Evolutionary conservation across 1,284 basidiomycete species (phyloP).

Genomic region (Ustilago tritici): DNA sequence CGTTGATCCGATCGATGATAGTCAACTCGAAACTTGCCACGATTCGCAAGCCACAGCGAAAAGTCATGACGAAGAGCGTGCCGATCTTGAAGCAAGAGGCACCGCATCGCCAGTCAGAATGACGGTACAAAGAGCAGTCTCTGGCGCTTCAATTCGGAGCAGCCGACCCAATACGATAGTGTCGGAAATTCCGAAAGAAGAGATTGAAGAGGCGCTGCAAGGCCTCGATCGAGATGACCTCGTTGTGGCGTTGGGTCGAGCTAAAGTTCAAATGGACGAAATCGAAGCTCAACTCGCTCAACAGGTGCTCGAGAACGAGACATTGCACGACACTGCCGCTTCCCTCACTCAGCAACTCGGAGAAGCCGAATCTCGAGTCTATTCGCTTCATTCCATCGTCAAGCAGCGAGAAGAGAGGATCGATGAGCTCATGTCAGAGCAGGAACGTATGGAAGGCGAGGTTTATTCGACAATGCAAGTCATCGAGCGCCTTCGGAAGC

Average conservation of each 20-base stretch:
- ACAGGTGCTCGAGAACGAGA: slow-evolving; percentile 48
- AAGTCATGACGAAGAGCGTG: slow-evolving; percentile 12
- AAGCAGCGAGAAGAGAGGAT: slow-evolving; percentile 57
- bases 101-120: slow-evolving; percentile 32
- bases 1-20: neutral
- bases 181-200: slow-evolving; percentile 56
- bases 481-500: slow-evolving; percentile 56
- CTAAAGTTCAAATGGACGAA: slow-evolving; percentile 62
- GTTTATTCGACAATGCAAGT: slow-evolving; percentile 52
- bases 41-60: slow-evolving; percentile 24
- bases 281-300: slow-evolving; percentile 52
- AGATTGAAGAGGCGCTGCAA: slow-evolving; percentile 57
- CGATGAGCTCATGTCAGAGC: slow-evolving; percentile 60
- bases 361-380: slow-evolving; percentile 28
- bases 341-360: slow-evolving; percentile 39
- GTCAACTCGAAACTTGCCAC: slow-evolving; percentile 12
- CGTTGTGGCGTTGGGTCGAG: slow-evolving; percentile 55
- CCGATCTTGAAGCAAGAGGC: slow-evolving; percentile 36
- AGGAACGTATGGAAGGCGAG: slow-evolving; percentile 59
- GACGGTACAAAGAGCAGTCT: slow-evolving; percentile 29
- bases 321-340: slow-evolving; percentile 39
- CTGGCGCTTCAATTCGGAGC: slow-evolving; percentile 31
- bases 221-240: slow-evolving; percentile 56
- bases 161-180: slow-evolving; percentile 15
- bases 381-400: slow-evolving; percentile 41